Conservation (phyloP, 352 stramenopile genomes). For the Phytophthora fragariae region DNA sequence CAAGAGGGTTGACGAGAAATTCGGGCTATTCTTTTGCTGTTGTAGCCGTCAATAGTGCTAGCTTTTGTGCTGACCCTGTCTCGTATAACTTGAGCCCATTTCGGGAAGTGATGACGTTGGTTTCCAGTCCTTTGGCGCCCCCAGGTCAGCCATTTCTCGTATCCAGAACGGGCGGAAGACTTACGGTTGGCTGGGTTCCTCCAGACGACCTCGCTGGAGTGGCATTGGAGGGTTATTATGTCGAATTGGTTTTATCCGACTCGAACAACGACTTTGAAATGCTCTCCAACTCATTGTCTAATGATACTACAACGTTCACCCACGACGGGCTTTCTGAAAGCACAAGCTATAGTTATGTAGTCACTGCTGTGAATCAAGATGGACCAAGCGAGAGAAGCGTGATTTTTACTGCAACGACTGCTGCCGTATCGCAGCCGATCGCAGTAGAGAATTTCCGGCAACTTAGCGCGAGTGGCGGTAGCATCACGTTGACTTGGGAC, state of each 20-base stretch:
- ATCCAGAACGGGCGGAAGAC: constrained; percentile 46
- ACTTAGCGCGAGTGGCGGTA: constrained; percentile 30
- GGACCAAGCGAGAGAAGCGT: constrained; percentile 43
- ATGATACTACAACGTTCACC: constrained; percentile 38
- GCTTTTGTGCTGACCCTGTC: constrained; percentile 50
- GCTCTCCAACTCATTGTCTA: constrained; percentile 8
- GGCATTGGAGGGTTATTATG: constrained; percentile 45
- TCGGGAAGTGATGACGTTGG: constrained; percentile 44
- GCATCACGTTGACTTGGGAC: constrained; percentile 51
- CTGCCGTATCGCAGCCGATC: constrained; percentile 26
- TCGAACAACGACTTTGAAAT: not conserved
- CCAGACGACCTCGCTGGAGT: constrained; percentile 65
- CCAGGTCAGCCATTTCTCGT: constrained; percentile 34
- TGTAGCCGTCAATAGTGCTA: constrained; percentile 55
- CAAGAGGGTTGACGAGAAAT: constrained; percentile 42
- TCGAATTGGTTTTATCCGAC: constrained; percentile 30
- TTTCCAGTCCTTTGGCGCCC: constrained; percentile 37
- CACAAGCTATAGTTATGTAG: constrained; percentile 53
- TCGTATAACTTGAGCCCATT: constrained; percentile 34
- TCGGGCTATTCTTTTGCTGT: constrained; percentile 55
- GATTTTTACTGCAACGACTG: constrained; percentile 27
- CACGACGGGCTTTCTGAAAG: constrained; percentile 51
- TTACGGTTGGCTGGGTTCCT: constrained; percentile 53
- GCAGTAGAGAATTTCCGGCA: constrained; percentile 29
- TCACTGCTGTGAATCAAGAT: constrained; percentile 62